A percentile compares a stretch with the other conserved stretches of the same genome.
Conservation (phyloP, 192 early-diverging fungal species). For the Coemansia sp. region DNA sequence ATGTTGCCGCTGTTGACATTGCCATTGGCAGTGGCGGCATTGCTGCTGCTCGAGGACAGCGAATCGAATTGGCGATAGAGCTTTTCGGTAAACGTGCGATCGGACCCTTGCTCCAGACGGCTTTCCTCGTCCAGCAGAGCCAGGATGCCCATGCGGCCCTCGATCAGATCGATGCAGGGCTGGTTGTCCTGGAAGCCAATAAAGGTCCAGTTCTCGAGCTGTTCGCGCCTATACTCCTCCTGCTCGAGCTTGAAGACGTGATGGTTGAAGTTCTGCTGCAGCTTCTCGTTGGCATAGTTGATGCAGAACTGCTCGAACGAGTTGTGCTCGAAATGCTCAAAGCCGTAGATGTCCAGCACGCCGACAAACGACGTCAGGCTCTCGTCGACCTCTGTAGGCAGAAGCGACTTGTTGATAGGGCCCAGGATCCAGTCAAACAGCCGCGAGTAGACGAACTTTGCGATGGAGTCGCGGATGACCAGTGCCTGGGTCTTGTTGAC, state of each 20-base stretch:
- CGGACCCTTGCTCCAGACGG: constrained; percentile 49
- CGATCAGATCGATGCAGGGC: constrained; percentile 98
- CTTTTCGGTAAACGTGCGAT: constrained; percentile 52
- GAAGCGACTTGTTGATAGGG: constrained; percentile 72
- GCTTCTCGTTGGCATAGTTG: constrained; percentile 89
- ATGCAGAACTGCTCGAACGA: constrained; percentile 69
- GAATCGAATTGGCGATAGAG: constrained; percentile 42
- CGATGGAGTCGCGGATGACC: constrained; percentile 69
- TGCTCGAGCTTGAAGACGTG: constrained; percentile 69
- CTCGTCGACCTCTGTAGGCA: constrained; percentile 55
- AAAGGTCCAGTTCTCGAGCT: constrained; percentile 90
- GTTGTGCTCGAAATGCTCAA: constrained; percentile 60
- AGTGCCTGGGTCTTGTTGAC: constrained; percentile 67
- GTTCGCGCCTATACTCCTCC: constrained; percentile 86
- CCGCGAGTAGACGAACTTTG: constrained; percentile 72
- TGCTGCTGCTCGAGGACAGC: background rate
- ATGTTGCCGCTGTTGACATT: background rate
- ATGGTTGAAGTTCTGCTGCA: constrained; percentile 71
- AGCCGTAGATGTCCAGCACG: constrained; percentile 84
- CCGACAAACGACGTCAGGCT: constrained; percentile 71
- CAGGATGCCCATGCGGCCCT: constrained; percentile 86
- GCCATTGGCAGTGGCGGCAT: background rate
- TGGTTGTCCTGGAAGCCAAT: constrained; percentile 99
- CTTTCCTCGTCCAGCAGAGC: constrained; percentile 84
- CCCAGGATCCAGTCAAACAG: constrained; percentile 82